Evolutionary conservation across 2,329 filamentous ascomycete genomes (phyloP).

Genomic region (Talaromyces sp.): DNA sequence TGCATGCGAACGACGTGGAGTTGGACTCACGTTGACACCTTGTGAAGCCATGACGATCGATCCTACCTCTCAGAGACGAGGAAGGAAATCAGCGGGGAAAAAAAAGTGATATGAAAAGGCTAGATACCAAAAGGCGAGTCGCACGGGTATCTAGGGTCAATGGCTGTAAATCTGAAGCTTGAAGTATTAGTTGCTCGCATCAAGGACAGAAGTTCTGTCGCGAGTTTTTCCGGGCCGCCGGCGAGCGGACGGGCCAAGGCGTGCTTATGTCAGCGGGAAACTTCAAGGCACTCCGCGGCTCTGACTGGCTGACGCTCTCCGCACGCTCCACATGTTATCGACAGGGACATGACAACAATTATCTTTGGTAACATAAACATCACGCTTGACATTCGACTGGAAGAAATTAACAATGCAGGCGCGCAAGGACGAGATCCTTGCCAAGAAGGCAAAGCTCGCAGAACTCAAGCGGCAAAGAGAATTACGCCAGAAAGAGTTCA

Average conservation of each 20-base stretch:
- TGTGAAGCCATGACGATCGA: slow-evolving; percentile 57
- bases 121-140: slow-evolving; percentile 28
- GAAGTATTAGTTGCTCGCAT: background rate
- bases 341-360: slow-evolving; percentile 1
- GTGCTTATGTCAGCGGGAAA: slow-evolving; percentile 38
- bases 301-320: background rate
- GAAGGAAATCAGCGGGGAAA: slow-evolving; percentile 25
- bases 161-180: slow-evolving; percentile 27
- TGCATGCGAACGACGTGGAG: background rate
- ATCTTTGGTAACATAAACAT: background rate
- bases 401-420: slow-evolving; percentile 49
- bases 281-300: slow-evolving; percentile 15
- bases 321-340: slow-evolving; percentile 7
- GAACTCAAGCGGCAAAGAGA: slow-evolving; percentile 93
- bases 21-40: slow-evolving; percentile 60
- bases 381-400: background rate
- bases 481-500: slow-evolving; percentile 72
- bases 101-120: slow-evolving; percentile 18
- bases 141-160: slow-evolving; percentile 36
- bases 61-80: slow-evolving; percentile 42
- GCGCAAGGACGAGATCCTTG: slow-evolving; percentile 91
- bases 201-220: slow-evolving; percentile 36
- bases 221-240: slow-evolving; percentile 43
- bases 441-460: slow-evolving; percentile 94
- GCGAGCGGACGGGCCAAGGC: slow-evolving; percentile 22